These are phyloP conservation scores for Naganishia liquefaciens DNA, from an alignment of 1,284 basidiomycete genomes.

Conservation along the genomic window DNA sequence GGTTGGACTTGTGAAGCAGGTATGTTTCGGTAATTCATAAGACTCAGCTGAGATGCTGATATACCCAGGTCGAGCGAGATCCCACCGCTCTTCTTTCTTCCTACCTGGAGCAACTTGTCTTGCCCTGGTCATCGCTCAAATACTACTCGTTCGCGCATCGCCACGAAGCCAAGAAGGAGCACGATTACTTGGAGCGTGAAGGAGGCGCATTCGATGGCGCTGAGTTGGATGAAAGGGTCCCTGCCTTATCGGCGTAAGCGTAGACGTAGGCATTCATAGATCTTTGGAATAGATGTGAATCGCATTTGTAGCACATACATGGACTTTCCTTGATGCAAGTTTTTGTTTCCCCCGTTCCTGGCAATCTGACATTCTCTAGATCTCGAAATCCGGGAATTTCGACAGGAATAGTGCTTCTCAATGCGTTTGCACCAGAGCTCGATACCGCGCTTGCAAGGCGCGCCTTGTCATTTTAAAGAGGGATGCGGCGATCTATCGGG, in stretches of 20 bases:
- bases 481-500: background rate
- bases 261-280: too few species aligned
- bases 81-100: slow-evolving; percentile 28
- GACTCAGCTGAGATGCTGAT: background rate
- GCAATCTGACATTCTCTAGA: too few species aligned
- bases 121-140: slow-evolving; percentile 34
- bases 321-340: too few species aligned
- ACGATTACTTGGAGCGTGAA: slow-evolving; percentile 51
- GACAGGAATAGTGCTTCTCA: background rate
- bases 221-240: background rate
- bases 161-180: slow-evolving; percentile 44
- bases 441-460: background rate
- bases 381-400: too few species aligned
- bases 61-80: slow-evolving; percentile 24
- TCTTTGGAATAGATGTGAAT: too few species aligned
- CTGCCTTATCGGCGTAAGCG: slow-evolving; percentile 3
- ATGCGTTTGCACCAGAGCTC: background rate
- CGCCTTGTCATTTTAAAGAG: background rate
- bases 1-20: slow-evolving; percentile 45
- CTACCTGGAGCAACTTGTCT: slow-evolving; percentile 17
- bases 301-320: too few species aligned
- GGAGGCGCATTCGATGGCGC: slow-evolving; percentile 43
- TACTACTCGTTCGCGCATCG: slow-evolving; percentile 44
- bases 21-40: slow-evolving; percentile 34
- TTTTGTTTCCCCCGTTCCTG: too few species aligned